Conservation (phyloP, 2,329 filamentous ascomycete genomes). For the Dactylonectria macrodidyma region DNA sequence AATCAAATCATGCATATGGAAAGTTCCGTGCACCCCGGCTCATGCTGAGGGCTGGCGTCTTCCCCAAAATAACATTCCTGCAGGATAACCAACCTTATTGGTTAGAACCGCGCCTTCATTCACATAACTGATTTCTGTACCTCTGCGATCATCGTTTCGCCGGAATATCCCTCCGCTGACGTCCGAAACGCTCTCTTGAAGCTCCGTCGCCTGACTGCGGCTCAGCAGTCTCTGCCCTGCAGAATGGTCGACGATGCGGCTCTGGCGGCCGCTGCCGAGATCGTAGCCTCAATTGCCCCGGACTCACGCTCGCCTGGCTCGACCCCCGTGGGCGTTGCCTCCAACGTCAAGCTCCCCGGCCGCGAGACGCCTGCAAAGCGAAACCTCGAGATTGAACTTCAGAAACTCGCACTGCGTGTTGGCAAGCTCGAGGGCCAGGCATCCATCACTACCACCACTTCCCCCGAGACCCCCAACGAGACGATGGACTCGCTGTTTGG, state of each 20-base stretch:
- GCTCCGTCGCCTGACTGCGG: background rate
- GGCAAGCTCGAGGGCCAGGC: conserved; percentile 87
- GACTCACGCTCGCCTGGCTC: no score
- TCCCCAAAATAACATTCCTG: no score
- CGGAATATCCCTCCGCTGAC: conserved; percentile 9
- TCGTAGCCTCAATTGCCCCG: no score
- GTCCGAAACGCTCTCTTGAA: conserved; percentile 26
- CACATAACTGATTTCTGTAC: conserved; percentile 10
- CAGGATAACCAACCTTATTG: no score
- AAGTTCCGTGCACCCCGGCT: no score
- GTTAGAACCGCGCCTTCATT: background rate
- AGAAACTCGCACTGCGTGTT: conserved; percentile 82
- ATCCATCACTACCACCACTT: conserved; percentile 69
- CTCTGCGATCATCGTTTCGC: conserved; percentile 3
- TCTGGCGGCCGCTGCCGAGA: no score
- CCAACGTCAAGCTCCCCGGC: conserved; percentile 74
- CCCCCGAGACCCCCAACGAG: conserved; percentile 84
- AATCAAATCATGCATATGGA: no score
- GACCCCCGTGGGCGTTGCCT: no score
- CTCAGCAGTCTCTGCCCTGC: no score
- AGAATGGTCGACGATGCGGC: no score
- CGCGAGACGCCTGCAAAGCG: conserved; percentile 82
- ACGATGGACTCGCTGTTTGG: no score
- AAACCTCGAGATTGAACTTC: conserved; percentile 85
- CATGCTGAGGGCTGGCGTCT: no score